Percentiles rank a stretch among this genome's conserved stretches.
Conservation (phyloP, 208 protist genomes). For the Acanthamoeba sp. region DNA sequence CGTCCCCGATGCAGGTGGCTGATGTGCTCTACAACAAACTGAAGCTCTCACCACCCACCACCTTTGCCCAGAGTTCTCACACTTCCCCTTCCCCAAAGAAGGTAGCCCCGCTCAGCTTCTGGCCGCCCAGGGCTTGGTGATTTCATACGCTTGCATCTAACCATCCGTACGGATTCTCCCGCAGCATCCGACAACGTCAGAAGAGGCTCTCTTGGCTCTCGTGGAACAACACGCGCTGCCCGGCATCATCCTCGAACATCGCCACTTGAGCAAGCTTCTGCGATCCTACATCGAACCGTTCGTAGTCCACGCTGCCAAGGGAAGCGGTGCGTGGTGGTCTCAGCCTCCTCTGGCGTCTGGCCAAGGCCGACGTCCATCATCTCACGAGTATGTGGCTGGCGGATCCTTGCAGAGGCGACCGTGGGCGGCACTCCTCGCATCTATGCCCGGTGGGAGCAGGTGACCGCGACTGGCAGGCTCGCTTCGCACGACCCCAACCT, state of each 20-base stretch:
- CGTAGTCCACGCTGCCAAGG: conserved; percentile 11
- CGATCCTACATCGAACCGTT: conserved; percentile 53
- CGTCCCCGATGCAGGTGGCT: conserved; percentile 43
- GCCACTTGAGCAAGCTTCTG: conserved; percentile 57
- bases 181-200: conserved; percentile 51
- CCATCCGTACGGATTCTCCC: not conserved
- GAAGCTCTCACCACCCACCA: not conserved
- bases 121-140: not conserved
- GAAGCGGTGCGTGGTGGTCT: not conserved
- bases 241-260: conserved; percentile 72
- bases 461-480: conserved; percentile 62
- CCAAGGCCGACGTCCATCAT: not conserved
- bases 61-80: not conserved
- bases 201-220: conserved; percentile 26
- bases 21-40: conserved; percentile 64
- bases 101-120: not conserved
- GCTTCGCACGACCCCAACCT: conserved; percentile 68
- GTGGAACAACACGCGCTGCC: conserved; percentile 43
- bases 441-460: not conserved
- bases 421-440: not conserved
- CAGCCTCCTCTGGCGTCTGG: not conserved
- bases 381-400: not conserved
- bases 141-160: not conserved
- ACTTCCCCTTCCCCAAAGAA: not conserved
- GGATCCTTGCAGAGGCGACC: not conserved